A percentile compares a stretch with the other conserved stretches of the same genome.
Conservation (phyloP, 495 filamentous ascomycete species). For the Aspergillus steynii region DNA sequence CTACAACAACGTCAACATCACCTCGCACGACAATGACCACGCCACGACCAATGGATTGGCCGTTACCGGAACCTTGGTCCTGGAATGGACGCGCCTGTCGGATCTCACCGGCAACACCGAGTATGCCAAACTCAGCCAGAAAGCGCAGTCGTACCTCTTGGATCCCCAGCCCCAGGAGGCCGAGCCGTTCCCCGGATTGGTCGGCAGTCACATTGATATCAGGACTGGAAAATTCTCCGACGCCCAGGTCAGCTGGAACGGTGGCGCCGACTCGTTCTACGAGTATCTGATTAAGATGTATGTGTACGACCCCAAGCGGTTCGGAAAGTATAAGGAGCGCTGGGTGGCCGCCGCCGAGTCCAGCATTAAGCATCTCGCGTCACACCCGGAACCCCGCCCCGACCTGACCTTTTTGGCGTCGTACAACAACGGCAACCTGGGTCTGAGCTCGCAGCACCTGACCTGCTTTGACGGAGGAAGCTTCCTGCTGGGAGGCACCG, state of each 20-base stretch:
- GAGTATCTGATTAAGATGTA: conserved; percentile 97
- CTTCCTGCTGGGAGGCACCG: conserved; percentile 81
- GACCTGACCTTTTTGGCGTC: conserved; percentile 75
- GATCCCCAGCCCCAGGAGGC: conserved; percentile 58
- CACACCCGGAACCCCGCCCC: conserved; percentile 67
- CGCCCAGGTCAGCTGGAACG: conserved; percentile 72
- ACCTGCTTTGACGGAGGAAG: conserved; percentile 87
- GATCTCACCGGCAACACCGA: conserved; percentile 69
- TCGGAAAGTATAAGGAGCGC: conserved; percentile 62
- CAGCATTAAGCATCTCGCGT: conserved; percentile 68
- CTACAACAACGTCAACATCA: conserved; percentile 68
- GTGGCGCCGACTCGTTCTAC: conserved; percentile 81
- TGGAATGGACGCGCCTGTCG: conserved; percentile 84
- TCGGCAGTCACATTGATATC: conserved; percentile 69
- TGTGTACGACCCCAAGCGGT: conserved; percentile 71
- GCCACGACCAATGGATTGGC: conserved; percentile 66
- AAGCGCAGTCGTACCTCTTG: conserved; percentile 71
- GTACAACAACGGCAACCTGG: conserved; percentile 54
- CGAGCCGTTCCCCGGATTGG: conserved; percentile 76
- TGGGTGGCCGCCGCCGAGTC: conserved; percentile 81
- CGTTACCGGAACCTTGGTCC: conserved; percentile 69
- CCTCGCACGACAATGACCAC: conserved; percentile 45
- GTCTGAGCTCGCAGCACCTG: conserved; percentile 61
- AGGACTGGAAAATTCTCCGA: conserved; percentile 66
- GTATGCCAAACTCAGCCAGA: conserved; percentile 68